Evolutionary conservation across 169 alveolate species (phyloP).

Genomic region (Miamiensis avidus): DNA sequence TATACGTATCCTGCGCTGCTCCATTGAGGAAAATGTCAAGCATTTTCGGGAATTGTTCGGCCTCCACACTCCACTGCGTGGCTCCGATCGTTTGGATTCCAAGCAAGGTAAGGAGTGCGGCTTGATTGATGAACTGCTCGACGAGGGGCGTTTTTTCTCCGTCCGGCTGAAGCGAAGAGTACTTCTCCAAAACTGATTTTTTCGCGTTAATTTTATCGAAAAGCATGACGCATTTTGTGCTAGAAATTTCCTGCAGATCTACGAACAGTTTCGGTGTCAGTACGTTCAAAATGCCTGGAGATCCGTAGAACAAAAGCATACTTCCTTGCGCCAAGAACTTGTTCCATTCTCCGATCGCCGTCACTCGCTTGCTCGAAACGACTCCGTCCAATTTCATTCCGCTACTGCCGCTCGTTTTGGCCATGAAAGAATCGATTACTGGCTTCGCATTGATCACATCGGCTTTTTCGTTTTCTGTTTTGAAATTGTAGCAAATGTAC

Average conservation of each 20-base stretch:
- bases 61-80: slow-evolving; percentile 79
- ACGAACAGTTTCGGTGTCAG: slow-evolving; percentile 68
- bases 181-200: slow-evolving; percentile 72
- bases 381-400: slow-evolving; percentile 72
- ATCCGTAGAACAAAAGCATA: slow-evolving; percentile 60
- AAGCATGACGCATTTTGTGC: slow-evolving; percentile 65
- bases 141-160: slow-evolving; percentile 66
- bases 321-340: slow-evolving; percentile 58
- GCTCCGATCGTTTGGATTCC: slow-evolving; percentile 68
- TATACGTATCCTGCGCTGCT: slow-evolving; percentile 28
- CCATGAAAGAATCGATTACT: slow-evolving; percentile 30
- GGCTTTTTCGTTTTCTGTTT: slow-evolving; percentile 47
- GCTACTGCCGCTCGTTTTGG: slow-evolving; percentile 16
- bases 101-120: slow-evolving; percentile 67
- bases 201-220: slow-evolving; percentile 78
- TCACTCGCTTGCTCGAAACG: slow-evolving; percentile 66
- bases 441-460: slow-evolving; percentile 52
- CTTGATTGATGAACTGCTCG: slow-evolving; percentile 67
- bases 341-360: slow-evolving; percentile 79
- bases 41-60: slow-evolving; percentile 60
- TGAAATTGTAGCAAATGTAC: slow-evolving; percentile 63
- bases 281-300: slow-evolving; percentile 58
- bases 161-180: slow-evolving; percentile 46
- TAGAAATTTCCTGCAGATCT: slow-evolving; percentile 64
- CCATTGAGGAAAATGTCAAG: slow-evolving; percentile 38